Evolutionary conservation across 2,329 filamentous ascomycete genomes (phyloP).

Genomic region (Aspergillus sclerotialis): DNA sequence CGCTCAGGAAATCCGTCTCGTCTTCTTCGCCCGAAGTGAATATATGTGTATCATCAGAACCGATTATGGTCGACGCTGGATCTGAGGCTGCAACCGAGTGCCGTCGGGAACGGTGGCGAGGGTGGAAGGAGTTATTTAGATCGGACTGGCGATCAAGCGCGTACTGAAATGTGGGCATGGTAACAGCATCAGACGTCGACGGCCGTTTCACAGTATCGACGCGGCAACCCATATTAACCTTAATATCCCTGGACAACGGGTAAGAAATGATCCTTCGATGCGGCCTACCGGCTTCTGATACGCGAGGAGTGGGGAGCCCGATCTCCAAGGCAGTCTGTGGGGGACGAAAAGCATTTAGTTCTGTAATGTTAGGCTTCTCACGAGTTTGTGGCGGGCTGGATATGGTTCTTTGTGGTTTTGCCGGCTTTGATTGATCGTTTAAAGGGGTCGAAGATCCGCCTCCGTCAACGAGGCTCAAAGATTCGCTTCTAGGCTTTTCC

Average conservation of each 20-base stretch:
- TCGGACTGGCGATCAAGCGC: constrained; percentile 16
- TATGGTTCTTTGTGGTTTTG: constrained; percentile 20
- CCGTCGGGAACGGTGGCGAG: constrained; percentile 41
- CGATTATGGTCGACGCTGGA: constrained; percentile 52
- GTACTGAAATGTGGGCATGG: constrained; percentile 21
- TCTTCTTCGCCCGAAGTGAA: constrained; percentile 54
- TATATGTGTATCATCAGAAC: constrained; percentile 54
- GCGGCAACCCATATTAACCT: constrained; percentile 13
- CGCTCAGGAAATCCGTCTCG: constrained; percentile 55
- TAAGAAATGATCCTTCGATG: constrained; percentile 14
- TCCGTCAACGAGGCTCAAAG: constrained; percentile 21
- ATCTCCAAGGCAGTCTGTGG: constrained; percentile 26
- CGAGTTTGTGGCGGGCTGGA: constrained; percentile 15
- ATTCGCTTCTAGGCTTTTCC: constrained; percentile 25
- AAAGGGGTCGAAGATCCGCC: constrained; percentile 24
- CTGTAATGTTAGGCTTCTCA: constrained; percentile 34
- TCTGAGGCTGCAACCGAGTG: constrained; percentile 53
- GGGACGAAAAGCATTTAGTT: constrained; percentile 31
- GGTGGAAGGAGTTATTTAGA: constrained; percentile 13
- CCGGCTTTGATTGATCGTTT: constrained; percentile 14
- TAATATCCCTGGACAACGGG: constrained; percentile 20
- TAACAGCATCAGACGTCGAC: constrained; percentile 20
- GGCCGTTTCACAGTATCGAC: constrained; percentile 13
- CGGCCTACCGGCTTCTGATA: constrained; percentile 8
- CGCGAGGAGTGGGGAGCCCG: constrained; percentile 10